Conservation (phyloP, 495 filamentous ascomycete species). For the Opeltia flavorubescens region DNA sequence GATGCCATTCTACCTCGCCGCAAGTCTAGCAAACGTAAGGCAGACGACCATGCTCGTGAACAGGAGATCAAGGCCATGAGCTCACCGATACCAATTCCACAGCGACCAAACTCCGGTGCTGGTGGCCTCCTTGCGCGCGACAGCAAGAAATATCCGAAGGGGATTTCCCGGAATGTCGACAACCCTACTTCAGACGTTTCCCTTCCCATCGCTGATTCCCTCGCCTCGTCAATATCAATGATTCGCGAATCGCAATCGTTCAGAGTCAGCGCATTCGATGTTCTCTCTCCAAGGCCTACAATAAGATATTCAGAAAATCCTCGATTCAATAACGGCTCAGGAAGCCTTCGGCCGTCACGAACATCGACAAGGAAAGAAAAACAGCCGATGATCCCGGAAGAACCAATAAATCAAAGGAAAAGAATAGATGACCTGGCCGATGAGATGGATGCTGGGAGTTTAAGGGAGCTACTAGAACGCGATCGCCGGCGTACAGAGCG, state of each 20-base stretch:
- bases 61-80: constrained; percentile 79
- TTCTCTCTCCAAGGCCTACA: constrained; percentile 65
- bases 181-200: constrained; percentile 60
- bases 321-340: constrained; percentile 26
- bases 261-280: constrained; percentile 58
- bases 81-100: constrained; percentile 49
- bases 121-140: constrained; percentile 48
- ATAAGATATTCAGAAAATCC: constrained; percentile 58
- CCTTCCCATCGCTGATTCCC: constrained; percentile 54
- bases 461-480: constrained; percentile 74
- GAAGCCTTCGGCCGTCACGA: constrained; percentile 24
- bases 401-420: constrained; percentile 50
- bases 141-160: constrained; percentile 44
- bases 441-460: constrained; percentile 59
- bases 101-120: constrained; percentile 39
- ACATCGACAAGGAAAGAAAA: constrained; percentile 28
- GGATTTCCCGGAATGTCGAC: constrained; percentile 42
- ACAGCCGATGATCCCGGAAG: constrained; percentile 41
- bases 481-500: constrained; percentile 65
- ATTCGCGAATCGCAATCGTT: constrained; percentile 55
- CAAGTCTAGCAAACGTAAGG: constrained; percentile 65
- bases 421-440: constrained; percentile 71
- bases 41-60: constrained; percentile 59
- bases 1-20: constrained; percentile 42
- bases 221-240: constrained; percentile 59